Conservation (phyloP, 306 rosid genomes). For the Vicia faba region DNA sequence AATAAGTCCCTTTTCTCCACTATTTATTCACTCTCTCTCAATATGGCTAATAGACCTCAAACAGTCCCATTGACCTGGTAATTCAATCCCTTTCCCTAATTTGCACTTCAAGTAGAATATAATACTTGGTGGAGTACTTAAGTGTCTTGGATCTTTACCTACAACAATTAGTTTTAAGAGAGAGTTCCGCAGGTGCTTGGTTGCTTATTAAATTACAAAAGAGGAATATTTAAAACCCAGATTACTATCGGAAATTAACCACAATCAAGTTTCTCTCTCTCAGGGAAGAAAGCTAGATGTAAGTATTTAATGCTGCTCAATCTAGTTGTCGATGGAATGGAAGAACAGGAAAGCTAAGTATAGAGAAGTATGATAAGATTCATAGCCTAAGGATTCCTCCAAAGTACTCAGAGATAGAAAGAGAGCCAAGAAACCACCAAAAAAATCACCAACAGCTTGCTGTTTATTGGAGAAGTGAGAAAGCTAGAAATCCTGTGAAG, state of each 20-base stretch:
- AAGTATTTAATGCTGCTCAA: background rate
- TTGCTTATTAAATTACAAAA: background rate
- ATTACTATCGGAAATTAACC: background rate
- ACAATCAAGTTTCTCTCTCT: conserved; percentile 2
- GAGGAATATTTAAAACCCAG: background rate
- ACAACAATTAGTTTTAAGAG: too few species aligned
- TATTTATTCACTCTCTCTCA: background rate
- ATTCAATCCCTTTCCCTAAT: background rate
- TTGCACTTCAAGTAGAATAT: background rate
- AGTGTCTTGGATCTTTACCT: background rate
- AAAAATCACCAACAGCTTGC: background rate
- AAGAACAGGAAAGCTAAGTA: conserved; percentile 13
- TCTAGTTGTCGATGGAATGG: background rate
- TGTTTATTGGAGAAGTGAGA: background rate
- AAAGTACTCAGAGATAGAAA: background rate
- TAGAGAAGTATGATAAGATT: background rate
- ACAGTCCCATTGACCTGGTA: background rate
- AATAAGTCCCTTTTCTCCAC: background rate
- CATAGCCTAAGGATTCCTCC: too few species aligned
- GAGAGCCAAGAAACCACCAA: background rate
- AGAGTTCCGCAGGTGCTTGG: background rate
- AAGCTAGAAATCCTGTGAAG: conserved; percentile 10
- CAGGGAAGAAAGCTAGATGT: background rate
- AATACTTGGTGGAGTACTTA: background rate
- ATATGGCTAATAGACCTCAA: background rate